Base-by-base conservation (phyloP, 495 filamentous ascomycete genomes). In the Podospora pseudoanserina region DNA sequence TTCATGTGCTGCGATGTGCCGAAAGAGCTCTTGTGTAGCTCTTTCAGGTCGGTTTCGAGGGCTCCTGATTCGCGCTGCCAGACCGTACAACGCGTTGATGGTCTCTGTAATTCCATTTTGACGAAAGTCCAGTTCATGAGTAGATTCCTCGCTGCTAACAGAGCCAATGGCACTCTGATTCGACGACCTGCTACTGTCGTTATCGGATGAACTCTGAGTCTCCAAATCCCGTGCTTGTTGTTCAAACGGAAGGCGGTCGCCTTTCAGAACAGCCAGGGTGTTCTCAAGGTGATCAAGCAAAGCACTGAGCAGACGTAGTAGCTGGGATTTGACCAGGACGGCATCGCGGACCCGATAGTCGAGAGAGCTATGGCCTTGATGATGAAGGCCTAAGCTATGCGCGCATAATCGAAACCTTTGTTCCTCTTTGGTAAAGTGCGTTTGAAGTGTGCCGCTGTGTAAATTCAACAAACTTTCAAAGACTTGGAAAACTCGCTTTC, bases 281-380 rank as follows among this genome's bases (percentile, higher is more conserved):
- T 59, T 59, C 26, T 59, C 56, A 6, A 59, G 56, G 26, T 59
- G 56, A 20, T 59, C 19, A 20, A 20, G 56, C 7, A 59, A 27
- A 59, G 56, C 18, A 20, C 26, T 20, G 19, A 59, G 56, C 16
- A 59, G 3, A 2, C 26, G 19, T 9, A 27, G 19, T 13, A 64
- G 64, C 5, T 26, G 34, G 7, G n/a, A 9, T 20, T 63, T 73
- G 15, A 73, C 30, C 11, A 68, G 20, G 6, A 19, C 20, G 6
- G 65, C 65, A 64, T 73, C 71, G 15, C 71, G 56, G 28, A 73
- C 68, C 18, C 68, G 57, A 60, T 73, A 73, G 56, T 73, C 71
- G 7, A 73, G 68, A 1, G 68, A 70, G 20, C 68, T 65, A 55
- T 73, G 71, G 19, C 71, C 71, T 16, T 58, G 30, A 5, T 68